Conservation (phyloP, 148 eudicot species). For the Bassia scoparia region DNA sequence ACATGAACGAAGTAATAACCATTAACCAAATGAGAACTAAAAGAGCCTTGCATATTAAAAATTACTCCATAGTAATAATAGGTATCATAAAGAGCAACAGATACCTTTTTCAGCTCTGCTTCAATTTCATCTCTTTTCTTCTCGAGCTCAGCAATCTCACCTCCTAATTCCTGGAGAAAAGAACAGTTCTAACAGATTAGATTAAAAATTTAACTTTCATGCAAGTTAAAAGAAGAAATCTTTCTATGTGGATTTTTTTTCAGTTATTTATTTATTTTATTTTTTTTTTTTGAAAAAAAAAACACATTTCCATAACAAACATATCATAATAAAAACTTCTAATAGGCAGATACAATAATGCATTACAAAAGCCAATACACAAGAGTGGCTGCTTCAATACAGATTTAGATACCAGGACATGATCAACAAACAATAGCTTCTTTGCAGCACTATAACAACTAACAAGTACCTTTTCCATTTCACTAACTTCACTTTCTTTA, state of each 20-base stretch:
- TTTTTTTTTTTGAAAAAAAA: no score
- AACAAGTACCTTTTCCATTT: conserved; percentile 33
- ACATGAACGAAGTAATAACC: no score
- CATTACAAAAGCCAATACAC: neutral
- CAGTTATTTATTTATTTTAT: no score
- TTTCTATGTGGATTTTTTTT: neutral
- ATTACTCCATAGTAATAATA: neutral
- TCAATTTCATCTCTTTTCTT: conserved; percentile 87
- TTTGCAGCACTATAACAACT: neutral
- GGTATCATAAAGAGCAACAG: neutral
- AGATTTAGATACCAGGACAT: neutral
- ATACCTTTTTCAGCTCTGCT: conserved; percentile 83
- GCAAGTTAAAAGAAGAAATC: conserved; percentile 9
- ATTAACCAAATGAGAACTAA: no score
- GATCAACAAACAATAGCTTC: neutral
- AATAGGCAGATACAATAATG: neutral
- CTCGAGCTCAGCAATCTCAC: conserved; percentile 80
- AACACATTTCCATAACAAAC: neutral
- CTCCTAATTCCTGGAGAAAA: conserved; percentile 60
- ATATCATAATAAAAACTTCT: neutral
- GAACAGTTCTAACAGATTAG: conserved; percentile 7
- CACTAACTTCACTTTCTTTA: conserved; percentile 81
- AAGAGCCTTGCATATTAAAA: no score
- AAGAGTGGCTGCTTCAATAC: no score
- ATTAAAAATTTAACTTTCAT: neutral